Conservation (phyloP, 306 rosid species). For the Phaseolus lunatus region DNA sequence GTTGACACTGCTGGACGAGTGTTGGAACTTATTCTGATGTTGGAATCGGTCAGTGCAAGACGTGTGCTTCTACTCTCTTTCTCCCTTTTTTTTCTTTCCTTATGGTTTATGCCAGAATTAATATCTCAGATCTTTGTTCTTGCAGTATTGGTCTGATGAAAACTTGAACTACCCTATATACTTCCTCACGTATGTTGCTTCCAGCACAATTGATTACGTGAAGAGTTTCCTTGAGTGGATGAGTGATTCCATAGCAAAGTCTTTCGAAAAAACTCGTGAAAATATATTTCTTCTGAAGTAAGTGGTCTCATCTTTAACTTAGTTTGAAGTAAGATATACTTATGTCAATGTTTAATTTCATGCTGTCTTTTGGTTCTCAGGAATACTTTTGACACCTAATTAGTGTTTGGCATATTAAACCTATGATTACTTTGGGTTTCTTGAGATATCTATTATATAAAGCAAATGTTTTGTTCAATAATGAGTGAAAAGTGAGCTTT, state of each 20-base stretch:
- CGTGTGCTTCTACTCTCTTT: constrained; percentile 33
- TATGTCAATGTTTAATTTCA: background rate
- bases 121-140: constrained; percentile 46
- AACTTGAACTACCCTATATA: constrained; percentile 78
- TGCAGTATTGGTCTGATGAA: constrained; percentile 97
- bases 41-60: constrained; percentile 78
- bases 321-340: constrained; percentile 23
- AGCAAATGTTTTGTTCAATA: constrained; percentile 23
- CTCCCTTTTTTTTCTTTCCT: background rate
- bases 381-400: background rate
- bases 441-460: constrained; percentile 31
- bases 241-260: constrained; percentile 95
- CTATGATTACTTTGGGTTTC: constrained; percentile 18
- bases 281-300: constrained; percentile 90
- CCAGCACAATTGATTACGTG: constrained; percentile 89
- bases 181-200: constrained; percentile 84
- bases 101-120: constrained; percentile 18
- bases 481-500: constrained; percentile 7
- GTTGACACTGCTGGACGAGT: constrained; percentile 93
- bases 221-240: constrained; percentile 98
- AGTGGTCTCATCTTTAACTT: constrained; percentile 48
- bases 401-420: background rate
- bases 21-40: constrained; percentile 80
- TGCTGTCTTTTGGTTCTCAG: constrained; percentile 3
- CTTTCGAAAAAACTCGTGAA: constrained; percentile 92